Conservation (phyloP, 495 filamentous ascomycete species). For the Penicillium pulvis region DNA sequence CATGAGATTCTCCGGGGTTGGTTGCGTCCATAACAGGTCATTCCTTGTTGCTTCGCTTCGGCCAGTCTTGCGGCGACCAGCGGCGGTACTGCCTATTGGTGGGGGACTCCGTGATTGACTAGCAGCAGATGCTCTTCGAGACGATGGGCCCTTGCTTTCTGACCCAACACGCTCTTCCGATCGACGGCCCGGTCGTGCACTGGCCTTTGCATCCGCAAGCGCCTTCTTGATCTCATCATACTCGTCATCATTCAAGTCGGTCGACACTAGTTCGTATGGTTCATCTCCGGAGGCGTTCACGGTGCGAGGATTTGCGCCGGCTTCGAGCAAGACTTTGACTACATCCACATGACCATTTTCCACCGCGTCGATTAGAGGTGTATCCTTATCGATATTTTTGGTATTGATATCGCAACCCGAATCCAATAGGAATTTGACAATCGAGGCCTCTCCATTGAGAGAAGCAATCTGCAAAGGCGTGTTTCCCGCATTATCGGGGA, state of each 20-base stretch:
- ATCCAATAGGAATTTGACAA: conserved; percentile 71
- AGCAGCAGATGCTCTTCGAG: conserved; percentile 63
- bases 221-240: conserved; percentile 57
- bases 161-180: conserved; percentile 61
- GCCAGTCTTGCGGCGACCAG: conserved; percentile 54
- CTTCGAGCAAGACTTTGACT: conserved; percentile 78
- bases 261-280: conserved; percentile 77
- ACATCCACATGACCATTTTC: conserved; percentile 94
- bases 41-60: conserved; percentile 63
- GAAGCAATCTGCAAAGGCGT: conserved; percentile 91
- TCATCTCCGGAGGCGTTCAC: conserved; percentile 86
- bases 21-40: conserved; percentile 62
- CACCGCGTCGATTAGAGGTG: conserved; percentile 91
- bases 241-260: conserved; percentile 70
- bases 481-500: conserved; percentile 90
- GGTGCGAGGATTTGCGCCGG: conserved; percentile 85
- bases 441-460: conserved; percentile 76
- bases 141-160: conserved; percentile 61
- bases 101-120: conserved; percentile 55
- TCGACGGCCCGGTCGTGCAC: conserved; percentile 52
- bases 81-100: conserved; percentile 26
- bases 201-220: conserved; percentile 50
- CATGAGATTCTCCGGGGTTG: conserved; percentile 69
- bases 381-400: conserved; percentile 84
- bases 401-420: conserved; percentile 80